phyloP scores from a whole-genome alignment of 73 alveolate genomes.

The Paramecium tetraurelia region DNA sequence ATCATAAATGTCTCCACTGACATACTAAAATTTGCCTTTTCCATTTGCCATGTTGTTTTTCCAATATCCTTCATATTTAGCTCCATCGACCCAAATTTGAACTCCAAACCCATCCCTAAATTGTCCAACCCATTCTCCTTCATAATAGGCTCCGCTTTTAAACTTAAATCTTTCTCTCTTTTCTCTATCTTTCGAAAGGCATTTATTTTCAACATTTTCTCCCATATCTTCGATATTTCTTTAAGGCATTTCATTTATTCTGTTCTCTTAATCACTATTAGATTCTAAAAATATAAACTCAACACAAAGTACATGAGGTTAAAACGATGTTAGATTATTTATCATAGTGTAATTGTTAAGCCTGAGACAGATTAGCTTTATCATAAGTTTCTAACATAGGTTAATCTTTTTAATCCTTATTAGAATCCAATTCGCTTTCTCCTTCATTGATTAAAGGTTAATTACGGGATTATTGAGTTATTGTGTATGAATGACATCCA shows the following conservation, averaged over 20 bases:
- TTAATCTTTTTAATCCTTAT: not conserved
- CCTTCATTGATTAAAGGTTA: not conserved
- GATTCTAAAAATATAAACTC: not conserved
- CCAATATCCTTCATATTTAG: slow-evolving; percentile 58
- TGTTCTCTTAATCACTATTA: not conserved
- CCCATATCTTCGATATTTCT: not conserved
- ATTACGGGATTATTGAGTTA: not conserved
- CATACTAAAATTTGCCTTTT: slow-evolving; percentile 58
- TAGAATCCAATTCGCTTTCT: not conserved
- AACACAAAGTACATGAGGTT: not conserved
- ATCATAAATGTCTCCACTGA: slow-evolving; percentile 54
- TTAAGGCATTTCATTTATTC: not conserved
- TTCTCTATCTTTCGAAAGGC: not conserved
- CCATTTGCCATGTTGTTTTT: slow-evolving; percentile 55
- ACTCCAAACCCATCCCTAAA: slow-evolving; percentile 51
- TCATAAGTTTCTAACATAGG: not conserved
- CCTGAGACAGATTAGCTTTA: not conserved
- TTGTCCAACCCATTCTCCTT: slow-evolving; percentile 55
- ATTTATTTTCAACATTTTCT: not conserved
- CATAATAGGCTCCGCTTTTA: slow-evolving; percentile 46
- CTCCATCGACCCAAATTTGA: slow-evolving; percentile 58
- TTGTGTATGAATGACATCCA: not conserved
- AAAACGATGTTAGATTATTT: not conserved
- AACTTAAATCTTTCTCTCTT: not conserved
- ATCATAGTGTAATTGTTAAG: not conserved